phyloP scores from a whole-genome alignment of 2,329 filamentous ascomycete genomes.

The Scytalidium sp. region DNA sequence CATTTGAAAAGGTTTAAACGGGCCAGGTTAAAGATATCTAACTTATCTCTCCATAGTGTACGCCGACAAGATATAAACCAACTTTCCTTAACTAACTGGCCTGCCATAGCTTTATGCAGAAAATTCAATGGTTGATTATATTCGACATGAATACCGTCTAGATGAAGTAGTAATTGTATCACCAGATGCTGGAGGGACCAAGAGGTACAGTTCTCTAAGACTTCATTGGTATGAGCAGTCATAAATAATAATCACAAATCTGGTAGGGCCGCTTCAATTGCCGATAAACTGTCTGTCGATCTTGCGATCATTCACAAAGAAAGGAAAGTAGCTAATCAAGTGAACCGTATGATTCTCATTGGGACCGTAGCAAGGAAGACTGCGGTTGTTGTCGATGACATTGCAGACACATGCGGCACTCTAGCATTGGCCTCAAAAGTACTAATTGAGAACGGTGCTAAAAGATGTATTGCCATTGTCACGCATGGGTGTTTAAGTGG shows the following conservation, averaged over 20 bases:
- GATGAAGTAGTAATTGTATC: neutral
- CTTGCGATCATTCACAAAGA: neutral
- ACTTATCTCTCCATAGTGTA: no score
- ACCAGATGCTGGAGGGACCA: neutral
- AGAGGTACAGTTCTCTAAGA: neutral
- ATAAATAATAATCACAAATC: no score
- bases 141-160: neutral
- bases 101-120: neutral
- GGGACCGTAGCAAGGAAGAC: constrained; percentile 84
- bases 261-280: neutral
- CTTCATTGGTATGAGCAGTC: no score
- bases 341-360: constrained; percentile 84
- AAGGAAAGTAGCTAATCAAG: constrained; percentile 55
- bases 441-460: constrained; percentile 78
- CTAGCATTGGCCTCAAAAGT: constrained; percentile 85
- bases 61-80: no score
- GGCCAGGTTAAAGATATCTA: no score
- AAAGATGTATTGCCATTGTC: constrained; percentile 84
- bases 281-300: neutral
- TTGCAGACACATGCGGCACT: constrained; percentile 90
- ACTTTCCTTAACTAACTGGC: no score
- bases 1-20: neutral
- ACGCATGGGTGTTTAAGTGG: constrained; percentile 46
- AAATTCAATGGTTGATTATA: neutral
- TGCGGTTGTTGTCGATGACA: constrained; percentile 91